A percentile compares a stretch with the other conserved stretches of the same genome.
phyloP scores from a whole-genome alignment of 371 early-diverging fungal species.

The Mucor circinelloides region DNA sequence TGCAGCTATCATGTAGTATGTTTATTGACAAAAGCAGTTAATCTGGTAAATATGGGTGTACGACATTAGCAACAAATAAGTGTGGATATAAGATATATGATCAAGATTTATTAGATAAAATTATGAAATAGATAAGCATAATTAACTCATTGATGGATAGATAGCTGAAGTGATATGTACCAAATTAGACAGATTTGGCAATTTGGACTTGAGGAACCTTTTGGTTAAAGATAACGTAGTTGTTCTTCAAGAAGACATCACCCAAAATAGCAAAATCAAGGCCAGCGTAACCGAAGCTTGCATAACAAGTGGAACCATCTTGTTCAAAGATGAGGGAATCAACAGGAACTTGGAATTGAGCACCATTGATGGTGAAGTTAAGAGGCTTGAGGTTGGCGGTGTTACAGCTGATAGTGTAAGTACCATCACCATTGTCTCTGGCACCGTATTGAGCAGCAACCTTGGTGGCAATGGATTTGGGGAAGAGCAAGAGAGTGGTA shows the following conservation, averaged over 20 bases:
- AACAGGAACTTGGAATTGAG: constrained; percentile 23
- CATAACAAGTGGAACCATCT: constrained; percentile 17
- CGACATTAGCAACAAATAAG: not conserved
- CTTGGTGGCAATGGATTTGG: constrained; percentile 34
- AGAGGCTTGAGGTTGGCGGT: constrained; percentile 23
- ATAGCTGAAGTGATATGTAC: not conserved
- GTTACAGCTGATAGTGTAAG: constrained; percentile 27
- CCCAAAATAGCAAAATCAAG: constrained; percentile 41
- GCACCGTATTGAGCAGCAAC: constrained; percentile 27
- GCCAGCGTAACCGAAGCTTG: constrained; percentile 24
- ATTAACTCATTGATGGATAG: not conserved
- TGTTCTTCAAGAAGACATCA: constrained; percentile 54
- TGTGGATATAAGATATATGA: not conserved
- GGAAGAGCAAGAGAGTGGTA: constrained; percentile 62
- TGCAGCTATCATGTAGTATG: not conserved
- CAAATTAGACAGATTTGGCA: constrained; percentile 12
- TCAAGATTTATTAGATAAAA: not conserved
- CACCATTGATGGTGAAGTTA: constrained; percentile 18
- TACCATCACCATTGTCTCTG: constrained; percentile 30
- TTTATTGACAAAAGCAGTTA: not conserved
- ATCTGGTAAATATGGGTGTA: not conserved
- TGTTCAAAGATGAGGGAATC: constrained; percentile 25
- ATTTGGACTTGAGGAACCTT: constrained; percentile 30
- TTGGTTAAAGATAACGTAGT: constrained; percentile 48
- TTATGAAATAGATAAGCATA: not conserved